These are phyloP conservation scores for Acephala macrosclerotiorum DNA, from an alignment of 2,329 filamentous ascomycete genomes.

Conservation along the genomic window DNA sequence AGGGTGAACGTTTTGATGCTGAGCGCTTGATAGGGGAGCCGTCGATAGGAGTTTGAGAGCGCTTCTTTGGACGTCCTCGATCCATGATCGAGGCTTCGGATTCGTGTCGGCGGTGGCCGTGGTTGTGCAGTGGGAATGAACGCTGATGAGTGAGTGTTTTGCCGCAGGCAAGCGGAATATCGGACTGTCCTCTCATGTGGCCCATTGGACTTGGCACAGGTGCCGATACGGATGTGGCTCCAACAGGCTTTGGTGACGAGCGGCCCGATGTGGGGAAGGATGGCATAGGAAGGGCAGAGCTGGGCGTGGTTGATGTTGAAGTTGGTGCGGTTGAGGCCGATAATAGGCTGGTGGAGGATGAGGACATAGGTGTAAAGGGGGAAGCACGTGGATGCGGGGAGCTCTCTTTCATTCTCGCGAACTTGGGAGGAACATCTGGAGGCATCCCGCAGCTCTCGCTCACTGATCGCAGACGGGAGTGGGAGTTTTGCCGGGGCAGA, in stretches of 20 bases:
- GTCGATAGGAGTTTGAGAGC: constrained; percentile 46
- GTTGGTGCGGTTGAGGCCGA: constrained; percentile 36
- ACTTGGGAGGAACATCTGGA: constrained; percentile 50
- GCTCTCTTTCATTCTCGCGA: constrained; percentile 52
- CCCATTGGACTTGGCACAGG: constrained; percentile 14
- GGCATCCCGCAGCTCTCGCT: constrained; percentile 44
- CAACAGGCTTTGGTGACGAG: constrained; percentile 13
- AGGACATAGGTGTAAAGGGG: constrained; percentile 53
- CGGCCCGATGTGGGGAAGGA: constrained; percentile 13
- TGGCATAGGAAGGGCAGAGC: constrained; percentile 21
- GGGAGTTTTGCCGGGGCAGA: constrained; percentile 31
- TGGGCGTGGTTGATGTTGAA: constrained; percentile 34
- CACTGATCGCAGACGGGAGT: constrained; percentile 54
- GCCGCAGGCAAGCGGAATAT: not conserved
- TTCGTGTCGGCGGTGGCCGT: constrained; percentile 58
- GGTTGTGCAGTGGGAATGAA: constrained; percentile 14
- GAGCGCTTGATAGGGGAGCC: constrained; percentile 48
- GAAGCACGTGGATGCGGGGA: constrained; percentile 53
- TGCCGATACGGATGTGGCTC: constrained; percentile 5
- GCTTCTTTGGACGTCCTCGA: constrained; percentile 65
- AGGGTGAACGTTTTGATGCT: constrained; percentile 16
- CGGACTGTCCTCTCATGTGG: constrained; percentile 22
- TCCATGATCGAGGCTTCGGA: constrained; percentile 69
- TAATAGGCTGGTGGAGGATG: constrained; percentile 33
- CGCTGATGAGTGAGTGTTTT: constrained; percentile 32